phyloP scores from a whole-genome alignment of 2,329 filamentous ascomycete species.

The Pseudofabraea citricarpa region DNA sequence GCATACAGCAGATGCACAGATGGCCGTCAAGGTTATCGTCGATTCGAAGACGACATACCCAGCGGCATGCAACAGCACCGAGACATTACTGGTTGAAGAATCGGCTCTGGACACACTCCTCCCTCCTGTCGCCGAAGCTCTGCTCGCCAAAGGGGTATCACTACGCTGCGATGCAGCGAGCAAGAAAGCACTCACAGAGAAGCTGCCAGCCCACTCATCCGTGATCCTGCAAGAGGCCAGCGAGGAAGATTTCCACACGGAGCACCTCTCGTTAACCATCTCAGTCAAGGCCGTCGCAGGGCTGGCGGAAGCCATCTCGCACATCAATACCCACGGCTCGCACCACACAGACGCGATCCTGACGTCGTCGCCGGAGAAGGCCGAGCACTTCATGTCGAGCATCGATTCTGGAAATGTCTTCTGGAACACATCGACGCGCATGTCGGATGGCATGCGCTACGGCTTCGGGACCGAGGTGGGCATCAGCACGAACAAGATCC shows the following conservation, averaged over 20 bases:
- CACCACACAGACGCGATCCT: slow-evolving; percentile 93
- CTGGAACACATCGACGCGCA: slow-evolving; percentile 93
- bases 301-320: slow-evolving; percentile 68
- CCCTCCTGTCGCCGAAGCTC: slow-evolving; percentile 65
- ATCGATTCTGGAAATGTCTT: slow-evolving; percentile 91
- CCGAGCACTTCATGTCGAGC: slow-evolving; percentile 76
- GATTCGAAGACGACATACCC: slow-evolving; percentile 95
- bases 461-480: slow-evolving; percentile 98
- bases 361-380: slow-evolving; percentile 61
- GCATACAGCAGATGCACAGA: slow-evolving; percentile 64
- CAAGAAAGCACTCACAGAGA: slow-evolving; percentile 55
- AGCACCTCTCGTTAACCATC: slow-evolving; percentile 81
- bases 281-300: slow-evolving; percentile 74
- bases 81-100: slow-evolving; percentile 83
- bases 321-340: slow-evolving; percentile 90
- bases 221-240: slow-evolving; percentile 58
- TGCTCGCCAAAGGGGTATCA: slow-evolving; percentile 72
- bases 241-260: slow-evolving; percentile 75
- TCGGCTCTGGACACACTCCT: slow-evolving; percentile 62
- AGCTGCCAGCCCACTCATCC: slow-evolving; percentile 36
- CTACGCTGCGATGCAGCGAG: slow-evolving; percentile 73
- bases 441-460: slow-evolving; percentile 95
- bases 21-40: slow-evolving; percentile 72
- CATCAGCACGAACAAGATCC: slow-evolving; percentile 98
- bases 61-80: slow-evolving; percentile 91